Evolutionary conservation across 2,329 filamentous ascomycete genomes (phyloP).

Genomic region (Cladosporium phlei): DNA sequence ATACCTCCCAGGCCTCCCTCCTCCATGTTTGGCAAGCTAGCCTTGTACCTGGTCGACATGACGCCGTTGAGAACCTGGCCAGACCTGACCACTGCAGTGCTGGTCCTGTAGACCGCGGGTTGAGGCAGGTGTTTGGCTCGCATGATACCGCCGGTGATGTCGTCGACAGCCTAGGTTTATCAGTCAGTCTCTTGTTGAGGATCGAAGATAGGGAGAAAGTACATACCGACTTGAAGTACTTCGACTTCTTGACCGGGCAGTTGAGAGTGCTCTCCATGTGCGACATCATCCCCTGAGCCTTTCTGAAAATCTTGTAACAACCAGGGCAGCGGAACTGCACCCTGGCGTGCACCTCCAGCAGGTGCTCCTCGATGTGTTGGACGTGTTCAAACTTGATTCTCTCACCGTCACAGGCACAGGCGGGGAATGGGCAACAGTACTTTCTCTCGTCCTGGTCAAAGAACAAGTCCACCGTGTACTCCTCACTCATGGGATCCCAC

Average conservation of each 20-base stretch:
- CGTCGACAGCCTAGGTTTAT: conserved; percentile 29
- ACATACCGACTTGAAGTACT: conserved; percentile 30
- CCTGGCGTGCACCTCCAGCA: conserved; percentile 28
- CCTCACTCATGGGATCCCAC: conserved; percentile 43
- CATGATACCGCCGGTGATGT: conserved; percentile 40
- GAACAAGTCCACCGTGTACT: conserved; percentile 49
- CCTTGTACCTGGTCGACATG: conserved; percentile 15
- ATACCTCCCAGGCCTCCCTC: too few relatives aligned
- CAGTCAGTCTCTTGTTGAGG: not conserved
- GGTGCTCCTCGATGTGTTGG: conserved; percentile 27
- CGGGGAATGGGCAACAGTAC: conserved; percentile 51
- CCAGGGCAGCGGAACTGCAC: conserved; percentile 34
- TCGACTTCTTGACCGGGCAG: conserved; percentile 32
- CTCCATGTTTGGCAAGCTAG: not conserved
- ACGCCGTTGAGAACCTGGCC: conserved; percentile 14
- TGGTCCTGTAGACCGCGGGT: conserved; percentile 17
- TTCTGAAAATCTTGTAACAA: conserved; percentile 40
- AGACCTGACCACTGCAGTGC: conserved; percentile 11
- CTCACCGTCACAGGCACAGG: conserved; percentile 45
- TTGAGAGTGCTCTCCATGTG: conserved; percentile 38
- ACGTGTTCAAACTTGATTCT: conserved; percentile 22
- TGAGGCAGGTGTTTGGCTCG: conserved; percentile 16
- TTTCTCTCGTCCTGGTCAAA: conserved; percentile 38
- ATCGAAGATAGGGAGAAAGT: not conserved
- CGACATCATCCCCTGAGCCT: conserved; percentile 32